Evolutionary conservation across 2,329 filamentous ascomycete species (phyloP), one percentile per base, ranked within the genome.

Genomic region (Exophiala bonariae): DNA sequence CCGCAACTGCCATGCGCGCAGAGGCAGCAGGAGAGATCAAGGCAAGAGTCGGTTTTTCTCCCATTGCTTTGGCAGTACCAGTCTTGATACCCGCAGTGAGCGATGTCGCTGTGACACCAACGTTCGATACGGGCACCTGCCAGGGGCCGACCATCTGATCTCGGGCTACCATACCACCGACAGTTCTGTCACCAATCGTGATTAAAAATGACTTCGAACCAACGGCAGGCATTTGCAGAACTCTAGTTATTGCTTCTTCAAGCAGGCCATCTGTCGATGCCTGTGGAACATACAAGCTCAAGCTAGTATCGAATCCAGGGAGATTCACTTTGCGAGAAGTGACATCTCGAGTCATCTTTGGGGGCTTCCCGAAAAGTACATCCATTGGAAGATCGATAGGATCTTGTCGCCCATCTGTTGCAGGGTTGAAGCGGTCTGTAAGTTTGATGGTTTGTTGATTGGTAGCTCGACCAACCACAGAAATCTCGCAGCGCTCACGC

Each of bases 201-300:
- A 99, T 96, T 30, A 99, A 77, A 75, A 97, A 99, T 17, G 86
- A 90, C 71, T 97, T 97, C 17, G 91, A 96, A n/a, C 90, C 92
- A 17, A 97, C 93, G 1, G 91, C 81, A 16, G 93, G 92, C 42
- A 97, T 76, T 40, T 82, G 82, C 44, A 97, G 82, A 2, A 97
- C 89, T 52, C 89, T 78, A 59, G 89, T 82, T 1, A 89, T 81
- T 13, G 92, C 90, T 66, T 91, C 84, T 1, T 71, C 66, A n/a
- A 84, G 63, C 19, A 82, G 58, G 5, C 80, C 76, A 22, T 64
- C 66, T 7, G 64, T 71, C 1, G 78, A 70, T 3, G 75, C 68
- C 19, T 80, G 79, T 16, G 83, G 81, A 19, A 86, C 72, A 59
- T 86, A 86, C 34, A 74, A 78, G 39, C 80, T 80, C 28, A 97